Conservation (phyloP, 2,329 filamentous ascomycete species). For the Pestalotiopsis sp. region DNA sequence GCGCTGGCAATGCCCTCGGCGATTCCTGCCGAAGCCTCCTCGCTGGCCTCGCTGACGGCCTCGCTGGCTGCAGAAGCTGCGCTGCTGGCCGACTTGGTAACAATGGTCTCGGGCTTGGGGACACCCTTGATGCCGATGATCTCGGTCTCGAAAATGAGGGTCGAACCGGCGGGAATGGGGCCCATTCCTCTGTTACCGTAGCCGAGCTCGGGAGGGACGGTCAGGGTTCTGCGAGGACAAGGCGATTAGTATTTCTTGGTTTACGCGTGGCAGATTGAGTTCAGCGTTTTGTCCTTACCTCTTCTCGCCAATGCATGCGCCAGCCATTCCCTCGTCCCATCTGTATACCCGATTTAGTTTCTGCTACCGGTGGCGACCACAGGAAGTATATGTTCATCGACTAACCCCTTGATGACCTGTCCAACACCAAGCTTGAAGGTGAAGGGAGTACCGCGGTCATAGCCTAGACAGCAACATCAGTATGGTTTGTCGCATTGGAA, state of each 20-base stretch:
- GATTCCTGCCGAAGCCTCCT: slow-evolving; percentile 28
- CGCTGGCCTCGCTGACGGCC: slow-evolving; percentile 19
- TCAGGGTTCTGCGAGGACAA: slow-evolving; percentile 65
- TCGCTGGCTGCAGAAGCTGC: slow-evolving; percentile 25
- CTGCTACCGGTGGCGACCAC: not conserved
- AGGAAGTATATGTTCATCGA: slow-evolving; percentile 21
- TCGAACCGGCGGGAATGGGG: slow-evolving; percentile 81
- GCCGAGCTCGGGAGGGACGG: slow-evolving; percentile 82
- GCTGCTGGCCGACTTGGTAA: slow-evolving; percentile 38
- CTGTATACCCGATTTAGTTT: slow-evolving; percentile 39
- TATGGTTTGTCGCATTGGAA: slow-evolving; percentile 17
- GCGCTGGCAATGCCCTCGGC: slow-evolving; percentile 48
- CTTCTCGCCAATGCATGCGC: slow-evolving; percentile 97
- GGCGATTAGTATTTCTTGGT: slow-evolving; percentile 20
- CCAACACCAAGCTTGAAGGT: slow-evolving; percentile 78
- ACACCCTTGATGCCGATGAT: slow-evolving; percentile 83
- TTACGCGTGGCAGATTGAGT: not conserved
- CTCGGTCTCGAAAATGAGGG: slow-evolving; percentile 91
- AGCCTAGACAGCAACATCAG: slow-evolving; percentile 56
- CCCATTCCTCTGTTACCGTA: slow-evolving; percentile 80
- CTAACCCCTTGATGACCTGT: slow-evolving; percentile 86
- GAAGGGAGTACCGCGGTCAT: slow-evolving; percentile 77
- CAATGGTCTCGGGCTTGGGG: slow-evolving; percentile 49
- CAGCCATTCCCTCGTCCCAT: slow-evolving; percentile 88
- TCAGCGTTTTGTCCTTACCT: slow-evolving; percentile 44